Evolutionary conservation across 805 yeast species (phyloP), one percentile per base, ranked within the genome.

Genomic region (Metschnikowia henanensis): DNA sequence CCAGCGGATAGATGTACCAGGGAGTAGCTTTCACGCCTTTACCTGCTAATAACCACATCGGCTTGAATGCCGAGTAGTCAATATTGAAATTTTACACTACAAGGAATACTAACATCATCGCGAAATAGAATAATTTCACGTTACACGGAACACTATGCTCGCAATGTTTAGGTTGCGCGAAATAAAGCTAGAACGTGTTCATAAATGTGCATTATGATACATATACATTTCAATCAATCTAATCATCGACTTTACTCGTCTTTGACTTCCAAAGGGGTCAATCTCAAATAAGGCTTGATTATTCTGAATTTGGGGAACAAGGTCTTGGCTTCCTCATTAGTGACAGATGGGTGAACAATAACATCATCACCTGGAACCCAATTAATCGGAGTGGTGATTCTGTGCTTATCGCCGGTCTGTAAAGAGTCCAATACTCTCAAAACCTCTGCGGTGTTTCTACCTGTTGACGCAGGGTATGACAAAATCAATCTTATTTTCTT

Each of bases 361-460:
- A 91, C 97, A 64, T 90, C 97, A 58, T 87, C 80, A 55, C 96
- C 96, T 43, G 77, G 82, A 46, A 75, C 76, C 97, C 97, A 90
- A 79, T 91, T 81, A 62, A 87, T 86, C 48, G 96, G 96, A 35
- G 97, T 90, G 49, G 87, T 94, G 53, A 90, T 79, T 60, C 92
- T 87, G 69, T 80, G 73, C 62, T 79, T 76, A 69, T 91, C 97
- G 57, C 89, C 87, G 52, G 81, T 73, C 75, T 89, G 96, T 65
- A 90, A 74, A 42, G 96, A 86, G 65, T 88, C 96, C 52, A 90
- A 72, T 45, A 86, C 95, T 73, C 97, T 85, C 67, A 91, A 76
- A 29, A 90, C 92, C 76, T 90, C 97, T 46, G 87, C 79, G 50
- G 96, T 79, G 82, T 91, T 90, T 78, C 97, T 86, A 65, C 97